Percentiles rank a stretch among this genome's conserved stretches.
Evolutionary conservation across 441 rosid genomes (phyloP).

Genomic region (Adansonia madagascariensis): DNA sequence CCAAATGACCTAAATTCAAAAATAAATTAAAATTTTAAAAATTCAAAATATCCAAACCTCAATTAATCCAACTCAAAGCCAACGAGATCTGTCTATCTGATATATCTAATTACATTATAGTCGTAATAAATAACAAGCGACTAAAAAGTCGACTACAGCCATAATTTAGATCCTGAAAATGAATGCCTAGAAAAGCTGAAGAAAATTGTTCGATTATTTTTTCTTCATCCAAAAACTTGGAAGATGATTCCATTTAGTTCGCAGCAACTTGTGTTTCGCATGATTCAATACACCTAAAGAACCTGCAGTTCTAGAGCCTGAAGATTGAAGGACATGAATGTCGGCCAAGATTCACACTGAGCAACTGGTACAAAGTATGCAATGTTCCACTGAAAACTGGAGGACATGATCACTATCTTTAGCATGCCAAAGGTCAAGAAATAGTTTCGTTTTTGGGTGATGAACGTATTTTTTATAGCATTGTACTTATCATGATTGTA

Average conservation of each 20-base stretch:
- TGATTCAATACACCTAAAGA: conserved; percentile 28
- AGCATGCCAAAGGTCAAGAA: conserved; percentile 27
- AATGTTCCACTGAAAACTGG: conserved; percentile 4
- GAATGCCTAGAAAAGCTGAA: conserved; percentile 1
- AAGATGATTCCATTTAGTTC: too few species aligned
- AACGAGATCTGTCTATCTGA: too few species aligned
- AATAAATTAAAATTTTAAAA: too few species aligned
- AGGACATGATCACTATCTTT: conserved; percentile 23
- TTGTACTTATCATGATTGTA: too few species aligned
- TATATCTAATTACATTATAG: too few species aligned
- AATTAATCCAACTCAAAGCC: too few species aligned
- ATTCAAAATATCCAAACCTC: too few species aligned
- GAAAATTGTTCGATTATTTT: neutral
- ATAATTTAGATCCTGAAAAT: too few species aligned
- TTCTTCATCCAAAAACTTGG: conserved; percentile 1
- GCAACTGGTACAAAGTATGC: conserved; percentile 4
- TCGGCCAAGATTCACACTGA: neutral
- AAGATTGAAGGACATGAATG: conserved; percentile 21
- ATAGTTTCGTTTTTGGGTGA: conserved; percentile 14
- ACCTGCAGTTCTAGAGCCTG: conserved; percentile 14
- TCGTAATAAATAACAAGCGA: too few species aligned
- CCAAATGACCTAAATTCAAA: too few species aligned
- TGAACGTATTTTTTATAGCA: too few species aligned
- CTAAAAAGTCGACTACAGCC: too few species aligned
- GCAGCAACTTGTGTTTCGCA: conserved; percentile 16